These are phyloP conservation scores for Cytospora schulzeri DNA, from an alignment of 2,329 filamentous ascomycete genomes.

Conservation along the genomic window DNA sequence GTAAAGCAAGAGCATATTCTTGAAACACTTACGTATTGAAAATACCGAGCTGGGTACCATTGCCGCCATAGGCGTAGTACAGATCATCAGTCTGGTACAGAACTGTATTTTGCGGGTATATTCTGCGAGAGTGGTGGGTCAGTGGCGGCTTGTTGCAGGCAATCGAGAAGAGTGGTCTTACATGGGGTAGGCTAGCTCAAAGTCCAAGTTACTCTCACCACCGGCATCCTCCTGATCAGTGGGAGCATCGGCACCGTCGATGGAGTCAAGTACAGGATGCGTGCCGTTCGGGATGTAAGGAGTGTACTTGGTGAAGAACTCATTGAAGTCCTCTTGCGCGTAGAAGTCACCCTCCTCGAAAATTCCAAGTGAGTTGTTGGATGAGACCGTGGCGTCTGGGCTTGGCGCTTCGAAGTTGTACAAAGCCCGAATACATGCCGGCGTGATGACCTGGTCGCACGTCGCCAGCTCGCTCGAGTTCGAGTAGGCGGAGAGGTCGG, in stretches of 20 bases:
- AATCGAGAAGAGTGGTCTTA: background rate
- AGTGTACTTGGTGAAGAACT: constrained; percentile 12
- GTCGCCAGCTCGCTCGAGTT: constrained; percentile 28
- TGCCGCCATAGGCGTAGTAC: constrained; percentile 37
- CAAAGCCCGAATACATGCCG: constrained; percentile 37
- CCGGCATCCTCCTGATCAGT: constrained; percentile 5
- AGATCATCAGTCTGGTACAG: constrained; percentile 48
- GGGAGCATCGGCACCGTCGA: constrained; percentile 18
- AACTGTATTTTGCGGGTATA: constrained; percentile 42
- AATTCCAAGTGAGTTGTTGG: constrained; percentile 26
- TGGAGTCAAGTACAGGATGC: constrained; percentile 13
- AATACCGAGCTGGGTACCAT: constrained; percentile 10
- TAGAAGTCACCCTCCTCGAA: constrained; percentile 26
- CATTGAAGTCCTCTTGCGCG: constrained; percentile 21
- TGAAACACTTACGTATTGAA: constrained; percentile 8
- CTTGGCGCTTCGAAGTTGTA: constrained; percentile 34
- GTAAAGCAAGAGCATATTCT: background rate
- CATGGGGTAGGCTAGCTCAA: constrained; percentile 19
- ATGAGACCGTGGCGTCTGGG: constrained; percentile 13
- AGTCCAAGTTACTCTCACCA: constrained; percentile 18
- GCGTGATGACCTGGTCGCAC: constrained; percentile 38
- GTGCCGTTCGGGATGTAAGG: constrained; percentile 18
- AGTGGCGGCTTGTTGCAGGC: background rate
- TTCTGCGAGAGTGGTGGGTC: constrained; percentile 19
- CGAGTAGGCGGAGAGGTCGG: constrained; percentile 1